Percentiles rank a stretch among this genome's conserved stretches.
Evolutionary conservation across 495 filamentous ascomycete genomes (phyloP).

Genomic region (Podospora anserina): DNA sequence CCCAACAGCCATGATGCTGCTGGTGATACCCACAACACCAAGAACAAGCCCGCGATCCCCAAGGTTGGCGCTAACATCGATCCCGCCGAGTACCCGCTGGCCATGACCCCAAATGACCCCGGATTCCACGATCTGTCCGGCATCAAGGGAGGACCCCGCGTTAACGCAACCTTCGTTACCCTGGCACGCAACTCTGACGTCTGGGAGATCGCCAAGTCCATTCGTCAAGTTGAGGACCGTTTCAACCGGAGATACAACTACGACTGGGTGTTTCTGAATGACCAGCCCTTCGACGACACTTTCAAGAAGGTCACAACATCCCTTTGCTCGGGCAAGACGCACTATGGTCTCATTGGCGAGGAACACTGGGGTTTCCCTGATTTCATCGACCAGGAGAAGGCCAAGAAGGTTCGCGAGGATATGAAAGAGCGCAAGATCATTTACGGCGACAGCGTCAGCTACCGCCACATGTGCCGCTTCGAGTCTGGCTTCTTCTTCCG

Average conservation of each 20-base stretch:
- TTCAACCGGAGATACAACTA: slow-evolving; percentile 97
- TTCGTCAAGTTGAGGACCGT: slow-evolving; percentile 91
- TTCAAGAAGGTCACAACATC: slow-evolving; percentile 91
- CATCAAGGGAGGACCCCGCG: slow-evolving; percentile 58
- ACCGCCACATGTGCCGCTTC: slow-evolving; percentile 92
- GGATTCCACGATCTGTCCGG: slow-evolving; percentile 51
- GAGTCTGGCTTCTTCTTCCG: slow-evolving; percentile 94
- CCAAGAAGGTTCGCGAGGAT: slow-evolving; percentile 72
- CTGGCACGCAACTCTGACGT: slow-evolving; percentile 88
- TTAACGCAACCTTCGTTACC: slow-evolving; percentile 97
- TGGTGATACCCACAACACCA: background rate
- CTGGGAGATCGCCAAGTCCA: slow-evolving; percentile 94
- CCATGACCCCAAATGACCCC: slow-evolving; percentile 43
- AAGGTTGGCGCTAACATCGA: slow-evolving; percentile 30
- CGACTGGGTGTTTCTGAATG: slow-evolving; percentile 99
- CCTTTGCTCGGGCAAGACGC: slow-evolving; percentile 83
- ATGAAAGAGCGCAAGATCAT: slow-evolving; percentile 85
- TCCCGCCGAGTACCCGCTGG: slow-evolving; percentile 50
- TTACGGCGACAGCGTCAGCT: slow-evolving; percentile 90
- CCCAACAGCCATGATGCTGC: background rate
- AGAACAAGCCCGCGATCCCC: slow-evolving; percentile 17
- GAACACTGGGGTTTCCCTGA: slow-evolving; percentile 91
- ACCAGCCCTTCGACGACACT: slow-evolving; percentile 82
- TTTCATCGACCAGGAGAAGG: slow-evolving; percentile 83
- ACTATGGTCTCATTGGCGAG: slow-evolving; percentile 79